Evolutionary conservation across 1,139 yeast species (phyloP), one percentile per base, ranked within the genome.

Genomic region (Yamadazyma songkhlaensis): DNA sequence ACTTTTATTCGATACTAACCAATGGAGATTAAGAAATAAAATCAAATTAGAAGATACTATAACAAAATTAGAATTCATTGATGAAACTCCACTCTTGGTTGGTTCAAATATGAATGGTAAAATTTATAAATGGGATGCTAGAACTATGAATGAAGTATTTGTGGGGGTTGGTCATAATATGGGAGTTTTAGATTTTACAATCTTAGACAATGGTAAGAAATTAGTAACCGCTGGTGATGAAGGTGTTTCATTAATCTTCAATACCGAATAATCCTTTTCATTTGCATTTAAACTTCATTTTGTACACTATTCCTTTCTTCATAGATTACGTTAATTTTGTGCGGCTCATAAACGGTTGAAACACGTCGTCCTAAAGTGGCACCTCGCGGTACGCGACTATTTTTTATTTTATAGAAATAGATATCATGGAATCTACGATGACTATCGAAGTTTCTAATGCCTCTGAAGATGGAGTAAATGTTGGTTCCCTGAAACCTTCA

Each of bases 221-320:
- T 55, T 94, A 35, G 75, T 89, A 29, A 87, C 97, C 21, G 98
- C 97, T n/a, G 97, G 97, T 45, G 98, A 92, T 59, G 98, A 92
- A 59, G 96, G 96, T 48, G 97, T 92, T 25, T 80, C 95, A 6
- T 69, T 92, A 49, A 77, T 92, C 6, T 90, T 81, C 13, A 34
- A 24, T 13, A 14, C 13, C 9, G 32, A 28, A 14, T 22, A 23
- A 15, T 23, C 13, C n/a, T 15, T 8, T 15, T 25, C 27, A 25
- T 25, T n/a, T 25, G 27, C 13, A 12, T 25, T 25, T 25, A 17
- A 17, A 17, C 6, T 17, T 17, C 20, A 17, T 17, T 17, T 6
- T 17, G 20, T 17, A 17, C 6, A 17, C 20, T 17, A 17, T 17
- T 6, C n/a, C n/a, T n/a, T n/a, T n/a, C n/a, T n/a, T n/a, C n/a